A percentile compares a stretch with the other conserved stretches of the same genome.
phyloP scores from a whole-genome alignment of 73 alveolate genomes.

The Breviolum minutum region DNA sequence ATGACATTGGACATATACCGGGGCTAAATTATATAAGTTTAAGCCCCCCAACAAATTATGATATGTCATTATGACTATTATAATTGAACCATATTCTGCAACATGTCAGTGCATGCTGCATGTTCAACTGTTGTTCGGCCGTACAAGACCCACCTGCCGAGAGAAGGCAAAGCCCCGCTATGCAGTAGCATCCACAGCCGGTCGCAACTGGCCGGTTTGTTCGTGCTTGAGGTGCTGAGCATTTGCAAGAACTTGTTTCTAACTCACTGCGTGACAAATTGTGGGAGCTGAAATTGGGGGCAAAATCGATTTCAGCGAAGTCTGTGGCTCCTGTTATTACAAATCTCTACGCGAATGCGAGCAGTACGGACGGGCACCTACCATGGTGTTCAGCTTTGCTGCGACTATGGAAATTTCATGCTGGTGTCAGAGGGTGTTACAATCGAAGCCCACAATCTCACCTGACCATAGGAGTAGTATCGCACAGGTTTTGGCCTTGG shows the following conservation, averaged over 20 bases:
- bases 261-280: neutral
- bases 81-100: neutral
- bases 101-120: neutral
- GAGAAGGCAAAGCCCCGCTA: conserved; percentile 4
- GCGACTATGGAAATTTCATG: neutral
- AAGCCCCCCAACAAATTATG: neutral
- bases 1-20: too few relatives aligned
- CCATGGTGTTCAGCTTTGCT: neutral
- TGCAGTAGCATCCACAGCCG: conserved; percentile 56
- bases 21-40: neutral
- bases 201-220: conserved; percentile 33
- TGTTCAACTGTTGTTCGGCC: neutral
- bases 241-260: neutral
- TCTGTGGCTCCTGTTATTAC: neutral
- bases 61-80: neutral
- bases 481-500: conserved; percentile 64
- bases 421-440: neutral
- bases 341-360: neutral
- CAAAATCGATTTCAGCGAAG: too few relatives aligned
- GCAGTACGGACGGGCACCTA: neutral
- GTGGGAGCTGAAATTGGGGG: neutral
- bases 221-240: neutral
- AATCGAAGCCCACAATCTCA: neutral
- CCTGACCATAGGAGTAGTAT: conserved; percentile 71
- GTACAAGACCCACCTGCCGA: neutral